phyloP scores from a whole-genome alignment of 2,329 filamentous ascomycete genomes.

The Nemania abortiva region DNA sequence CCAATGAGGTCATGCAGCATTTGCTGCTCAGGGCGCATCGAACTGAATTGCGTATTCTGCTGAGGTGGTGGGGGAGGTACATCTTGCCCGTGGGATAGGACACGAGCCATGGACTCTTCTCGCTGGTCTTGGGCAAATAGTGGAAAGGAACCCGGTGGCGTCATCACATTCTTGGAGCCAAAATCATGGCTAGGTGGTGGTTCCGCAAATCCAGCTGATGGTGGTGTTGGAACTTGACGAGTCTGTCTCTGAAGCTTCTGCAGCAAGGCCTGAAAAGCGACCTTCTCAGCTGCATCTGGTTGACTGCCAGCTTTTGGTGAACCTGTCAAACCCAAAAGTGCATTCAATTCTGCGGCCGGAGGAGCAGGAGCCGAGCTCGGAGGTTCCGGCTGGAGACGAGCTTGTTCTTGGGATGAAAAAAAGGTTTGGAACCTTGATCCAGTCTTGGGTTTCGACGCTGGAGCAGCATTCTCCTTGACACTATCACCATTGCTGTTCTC shows the following conservation, averaged over 20 bases:
- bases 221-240: slow-evolving; percentile 57
- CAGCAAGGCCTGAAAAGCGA: slow-evolving; percentile 85
- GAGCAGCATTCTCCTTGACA: slow-evolving; percentile 55
- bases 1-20: slow-evolving; percentile 71
- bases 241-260: slow-evolving; percentile 80
- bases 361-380: slow-evolving; percentile 57
- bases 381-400: slow-evolving; percentile 62
- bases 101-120: slow-evolving; percentile 59
- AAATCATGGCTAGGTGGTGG: slow-evolving; percentile 49
- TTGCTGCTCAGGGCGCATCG: slow-evolving; percentile 65
- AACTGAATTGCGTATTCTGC: slow-evolving; percentile 61
- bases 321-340: slow-evolving; percentile 47
- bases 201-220: slow-evolving; percentile 53
- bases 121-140: slow-evolving; percentile 60
- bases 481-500: slow-evolving; percentile 66
- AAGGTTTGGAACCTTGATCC: slow-evolving; percentile 87
- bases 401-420: slow-evolving; percentile 71
- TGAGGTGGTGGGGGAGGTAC: slow-evolving; percentile 64
- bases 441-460: slow-evolving; percentile 65
- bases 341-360: slow-evolving; percentile 46
- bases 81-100: slow-evolving; percentile 62
- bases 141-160: slow-evolving; percentile 63
- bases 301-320: slow-evolving; percentile 50
- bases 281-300: slow-evolving; percentile 77
- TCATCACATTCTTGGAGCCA: slow-evolving; percentile 55